These are phyloP conservation scores for Cryoendolithus antarcticus DNA, from an alignment of 2,329 filamentous ascomycete species.

Conservation along the genomic window DNA sequence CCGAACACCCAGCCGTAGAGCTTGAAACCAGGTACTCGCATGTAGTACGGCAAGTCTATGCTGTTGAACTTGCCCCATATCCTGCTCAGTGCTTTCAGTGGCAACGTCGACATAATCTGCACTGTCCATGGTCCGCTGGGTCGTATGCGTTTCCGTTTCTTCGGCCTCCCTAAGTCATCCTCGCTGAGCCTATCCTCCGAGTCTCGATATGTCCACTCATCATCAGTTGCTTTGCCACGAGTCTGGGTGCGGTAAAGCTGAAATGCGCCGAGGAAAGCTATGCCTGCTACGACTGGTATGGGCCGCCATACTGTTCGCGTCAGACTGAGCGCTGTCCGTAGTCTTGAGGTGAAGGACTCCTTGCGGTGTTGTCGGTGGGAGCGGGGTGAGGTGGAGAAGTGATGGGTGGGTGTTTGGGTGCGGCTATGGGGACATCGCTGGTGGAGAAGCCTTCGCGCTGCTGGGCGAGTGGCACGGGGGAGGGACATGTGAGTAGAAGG, in stretches of 20 bases:
- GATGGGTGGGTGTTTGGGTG: too few species aligned
- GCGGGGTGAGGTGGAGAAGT: too few species aligned
- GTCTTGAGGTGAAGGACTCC: conserved; percentile 3
- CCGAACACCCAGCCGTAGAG: conserved; percentile 85
- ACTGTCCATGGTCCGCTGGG: conserved; percentile 87
- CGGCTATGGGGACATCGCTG: too few species aligned
- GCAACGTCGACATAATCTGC: conserved; percentile 84
- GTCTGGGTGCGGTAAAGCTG: conserved; percentile 68
- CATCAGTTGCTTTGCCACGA: conserved; percentile 33
- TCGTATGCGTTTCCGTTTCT: conserved; percentile 50
- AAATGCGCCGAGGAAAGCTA: conserved; percentile 69
- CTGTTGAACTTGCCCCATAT: conserved; percentile 90
- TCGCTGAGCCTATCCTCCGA: too few species aligned
- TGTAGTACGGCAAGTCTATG: conserved; percentile 71
- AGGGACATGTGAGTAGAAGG: too few species aligned
- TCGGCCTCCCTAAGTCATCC: conserved; percentile 36
- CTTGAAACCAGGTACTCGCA: conserved; percentile 81
- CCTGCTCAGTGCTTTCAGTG: conserved; percentile 78
- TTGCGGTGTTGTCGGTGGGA: too few species aligned
- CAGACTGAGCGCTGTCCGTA: conserved; percentile 1
- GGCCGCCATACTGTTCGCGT: conserved; percentile 54
- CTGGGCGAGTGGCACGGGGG: too few species aligned
- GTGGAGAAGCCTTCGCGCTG: too few species aligned
- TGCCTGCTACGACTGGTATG: conserved; percentile 75
- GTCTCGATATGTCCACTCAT: conserved; percentile 36